Base-by-base conservation (phyloP, 208 protist genomes). In the Trypanosoma rangeli region DNA sequence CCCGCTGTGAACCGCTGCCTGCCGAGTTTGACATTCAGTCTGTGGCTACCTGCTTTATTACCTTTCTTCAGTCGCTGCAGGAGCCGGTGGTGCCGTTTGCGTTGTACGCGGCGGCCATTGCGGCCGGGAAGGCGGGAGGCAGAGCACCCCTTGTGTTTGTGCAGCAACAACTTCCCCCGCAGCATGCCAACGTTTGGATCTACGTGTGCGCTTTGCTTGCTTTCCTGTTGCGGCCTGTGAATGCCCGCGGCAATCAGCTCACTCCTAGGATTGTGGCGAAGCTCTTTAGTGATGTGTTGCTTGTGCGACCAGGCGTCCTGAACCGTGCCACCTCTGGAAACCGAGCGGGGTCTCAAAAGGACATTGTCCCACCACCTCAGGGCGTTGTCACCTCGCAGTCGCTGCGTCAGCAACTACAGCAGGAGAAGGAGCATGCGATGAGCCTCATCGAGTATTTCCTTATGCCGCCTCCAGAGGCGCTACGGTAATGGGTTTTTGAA, bases 201-300 rank as follows among this genome's bases (percentile, higher is more conserved):
- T 97, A 96, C 69, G 74, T 96, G 3, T 58, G 92, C 44, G 67
- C 87, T 31, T 73, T 97, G n/a, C 76, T 97, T 24, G 90, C 93
- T 83, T 95, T 83, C 52, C 74, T 97, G 0, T 75, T 97, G 13
- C 71, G 84, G 4, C 88, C 87, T n/a, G 68, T 62, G 28, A 77
- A 92, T 68, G 74, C 70, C 35, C 44, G 64, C 55, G 54, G 75
- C 66, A 95, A 95, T 73, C 83, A 80, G 16, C 70, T 95, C 4
- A 91, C 84, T 1, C 58, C 85, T 1, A 65, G 28, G 26, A 68
- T 90, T 26, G 60, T 94, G 26, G 81, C 87, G 1, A 86, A 85
- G 61, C 59, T 85, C 26, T 94, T 95, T 58, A 89, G 86, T 69
- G 35, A 59, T 26, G 82, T 83, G 10, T 63, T 97, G 58, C 74